These are phyloP conservation scores for Starmerella asiatica DNA, from an alignment of 805 yeast genomes.

Conservation along the genomic window DNA sequence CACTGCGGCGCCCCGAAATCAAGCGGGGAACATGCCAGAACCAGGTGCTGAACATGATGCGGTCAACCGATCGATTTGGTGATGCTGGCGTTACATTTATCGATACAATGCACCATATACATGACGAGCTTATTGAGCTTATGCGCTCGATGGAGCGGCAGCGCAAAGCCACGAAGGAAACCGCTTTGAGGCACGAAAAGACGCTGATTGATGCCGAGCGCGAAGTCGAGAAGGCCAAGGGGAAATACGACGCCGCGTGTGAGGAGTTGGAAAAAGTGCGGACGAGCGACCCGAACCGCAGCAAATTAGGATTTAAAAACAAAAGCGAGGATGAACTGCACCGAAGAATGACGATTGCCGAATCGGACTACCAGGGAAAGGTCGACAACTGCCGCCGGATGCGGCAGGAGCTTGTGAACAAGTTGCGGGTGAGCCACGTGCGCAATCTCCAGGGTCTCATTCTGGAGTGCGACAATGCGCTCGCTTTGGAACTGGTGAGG, in stretches of 20 bases:
- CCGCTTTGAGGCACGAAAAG: constrained; percentile 66
- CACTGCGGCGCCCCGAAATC: constrained; percentile 36
- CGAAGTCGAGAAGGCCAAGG: constrained; percentile 78
- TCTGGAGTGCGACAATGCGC: constrained; percentile 78
- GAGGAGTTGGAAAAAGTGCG: constrained; percentile 75
- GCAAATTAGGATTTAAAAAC: constrained; percentile 65
- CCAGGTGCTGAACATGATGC: constrained; percentile 55
- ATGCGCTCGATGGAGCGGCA: constrained; percentile 54
- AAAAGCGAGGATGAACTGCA: constrained; percentile 86
- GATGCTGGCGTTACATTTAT: constrained; percentile 65
- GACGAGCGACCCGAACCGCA: constrained; percentile 70
- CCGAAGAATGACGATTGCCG: constrained; percentile 69
- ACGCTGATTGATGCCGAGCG: constrained; percentile 70
- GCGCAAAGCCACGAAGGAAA: constrained; percentile 70
- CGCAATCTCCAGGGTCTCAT: constrained; percentile 61
- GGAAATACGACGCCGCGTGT: constrained; percentile 62
- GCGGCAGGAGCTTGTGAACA: constrained; percentile 57
- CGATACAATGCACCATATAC: constrained; percentile 68
- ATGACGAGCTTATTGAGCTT: constrained; percentile 66
- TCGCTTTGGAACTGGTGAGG: constrained; percentile 76
- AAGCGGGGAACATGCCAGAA: constrained; percentile 53
- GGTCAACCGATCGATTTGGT: constrained; percentile 62
- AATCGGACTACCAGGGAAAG: constrained; percentile 68
- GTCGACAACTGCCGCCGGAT: constrained; percentile 59
- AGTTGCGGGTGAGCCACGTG: constrained; percentile 66